phyloP scores from a whole-genome alignment of 2,329 filamentous ascomycete species.

The Ophiosphaerella herpotricha region DNA sequence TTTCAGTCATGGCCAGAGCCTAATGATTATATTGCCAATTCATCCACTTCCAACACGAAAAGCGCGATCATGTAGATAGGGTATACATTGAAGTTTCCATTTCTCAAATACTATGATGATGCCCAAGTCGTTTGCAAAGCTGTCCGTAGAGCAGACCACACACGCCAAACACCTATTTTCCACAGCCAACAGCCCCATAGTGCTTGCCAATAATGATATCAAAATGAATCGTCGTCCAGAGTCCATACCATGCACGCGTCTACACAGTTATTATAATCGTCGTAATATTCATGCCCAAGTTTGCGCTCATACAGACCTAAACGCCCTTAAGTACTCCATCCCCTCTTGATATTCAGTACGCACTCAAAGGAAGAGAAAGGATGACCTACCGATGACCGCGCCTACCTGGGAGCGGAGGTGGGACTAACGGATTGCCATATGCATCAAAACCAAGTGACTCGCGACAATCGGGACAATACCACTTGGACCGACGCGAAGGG shows the following conservation, averaged over 20 bases:
- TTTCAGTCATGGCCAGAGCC: no score
- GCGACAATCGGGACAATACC: constrained; percentile 80
- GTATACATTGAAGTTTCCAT: background rate
- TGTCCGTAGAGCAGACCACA: constrained; percentile 15
- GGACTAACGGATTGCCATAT: constrained; percentile 39
- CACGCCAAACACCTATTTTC: constrained; percentile 10
- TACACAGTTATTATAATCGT: background rate
- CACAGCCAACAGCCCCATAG: background rate
- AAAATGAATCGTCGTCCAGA: background rate
- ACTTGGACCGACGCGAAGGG: constrained; percentile 74
- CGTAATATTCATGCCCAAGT: background rate
- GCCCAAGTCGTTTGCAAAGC: constrained; percentile 1
- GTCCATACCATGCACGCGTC: no score
- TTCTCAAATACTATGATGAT: constrained; percentile 1
- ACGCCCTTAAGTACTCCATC: constrained; percentile 38
- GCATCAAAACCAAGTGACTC: constrained; percentile 32
- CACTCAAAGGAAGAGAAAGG: constrained; percentile 21
- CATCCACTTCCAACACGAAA: no score
- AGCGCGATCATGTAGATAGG: no score
- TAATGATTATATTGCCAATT: no score
- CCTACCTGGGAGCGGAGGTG: constrained; percentile 39
- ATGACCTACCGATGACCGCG: constrained; percentile 40
- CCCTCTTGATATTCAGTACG: constrained; percentile 40
- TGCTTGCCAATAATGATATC: background rate
- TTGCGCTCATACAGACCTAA: constrained; percentile 15